phyloP scores from a whole-genome alignment of 352 stramenopile genomes.

The Peronospora destructor region DNA sequence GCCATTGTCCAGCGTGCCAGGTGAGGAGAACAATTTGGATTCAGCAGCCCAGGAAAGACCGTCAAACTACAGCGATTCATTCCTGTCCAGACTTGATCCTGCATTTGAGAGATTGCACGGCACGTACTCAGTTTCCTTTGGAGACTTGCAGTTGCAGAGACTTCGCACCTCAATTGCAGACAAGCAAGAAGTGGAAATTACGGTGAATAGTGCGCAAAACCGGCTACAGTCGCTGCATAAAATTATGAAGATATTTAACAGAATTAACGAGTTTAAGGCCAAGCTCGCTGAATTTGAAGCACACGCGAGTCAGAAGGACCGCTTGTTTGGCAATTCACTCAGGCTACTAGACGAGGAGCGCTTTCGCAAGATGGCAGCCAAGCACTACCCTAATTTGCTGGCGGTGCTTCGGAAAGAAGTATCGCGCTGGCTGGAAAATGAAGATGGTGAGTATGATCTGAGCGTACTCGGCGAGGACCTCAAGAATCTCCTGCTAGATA shows the following conservation, averaged over 20 bases:
- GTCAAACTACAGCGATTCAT: slow-evolving; percentile 23
- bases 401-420: slow-evolving; percentile 55
- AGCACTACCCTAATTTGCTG: slow-evolving; percentile 55
- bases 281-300: slow-evolving; percentile 72
- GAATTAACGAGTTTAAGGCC: slow-evolving; percentile 63
- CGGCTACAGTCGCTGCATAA: slow-evolving; percentile 65
- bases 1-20: slow-evolving; percentile 2
- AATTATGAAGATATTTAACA: slow-evolving; percentile 70
- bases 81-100: slow-evolving; percentile 60
- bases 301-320: slow-evolving; percentile 62
- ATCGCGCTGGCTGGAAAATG: slow-evolving; percentile 64
- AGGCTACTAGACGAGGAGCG: slow-evolving; percentile 69
- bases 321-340: slow-evolving; percentile 70
- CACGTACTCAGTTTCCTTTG: slow-evolving; percentile 42
- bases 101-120: slow-evolving; percentile 32
- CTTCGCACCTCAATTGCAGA: slow-evolving; percentile 43
- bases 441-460: slow-evolving; percentile 65
- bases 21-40: slow-evolving; percentile 10
- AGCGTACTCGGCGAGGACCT: slow-evolving; percentile 64
- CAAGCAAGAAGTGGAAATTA: slow-evolving; percentile 37
- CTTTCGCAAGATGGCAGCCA: slow-evolving; percentile 65
- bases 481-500: slow-evolving; percentile 64
- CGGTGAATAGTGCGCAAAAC: slow-evolving; percentile 44
- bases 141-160: slow-evolving; percentile 30
- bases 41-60: neutral